Conservation (phyloP, 768 basidiomycete genomes). For the Lyophyllum decastes region DNA sequence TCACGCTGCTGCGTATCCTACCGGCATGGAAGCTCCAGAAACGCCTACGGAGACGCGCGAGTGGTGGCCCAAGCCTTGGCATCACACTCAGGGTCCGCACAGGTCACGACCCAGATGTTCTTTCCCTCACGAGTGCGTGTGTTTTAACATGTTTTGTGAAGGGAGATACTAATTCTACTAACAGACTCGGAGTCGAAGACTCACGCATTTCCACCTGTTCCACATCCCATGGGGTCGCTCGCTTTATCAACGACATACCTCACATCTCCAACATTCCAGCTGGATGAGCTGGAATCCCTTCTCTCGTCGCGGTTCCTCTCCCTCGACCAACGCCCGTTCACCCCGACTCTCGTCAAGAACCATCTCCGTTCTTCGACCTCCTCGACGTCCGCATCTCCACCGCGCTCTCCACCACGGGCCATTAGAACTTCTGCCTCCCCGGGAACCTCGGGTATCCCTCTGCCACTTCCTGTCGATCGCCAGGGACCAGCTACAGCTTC, state of each 20-base stretch:
- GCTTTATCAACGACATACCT: conserved; percentile 66
- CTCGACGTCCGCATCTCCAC: conserved; percentile 16
- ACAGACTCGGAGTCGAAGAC: conserved; percentile 47
- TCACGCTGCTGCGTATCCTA: conserved; percentile 68
- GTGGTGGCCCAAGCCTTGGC: conserved; percentile 42
- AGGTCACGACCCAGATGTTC: conserved; percentile 24
- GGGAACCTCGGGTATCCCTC: conserved; percentile 4
- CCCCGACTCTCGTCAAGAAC: conserved; percentile 71
- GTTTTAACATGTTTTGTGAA: conserved; percentile 20
- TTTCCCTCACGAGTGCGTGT: conserved; percentile 20
- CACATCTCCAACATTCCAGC: conserved; percentile 63
- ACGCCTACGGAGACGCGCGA: conserved; percentile 49
- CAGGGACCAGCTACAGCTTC: conserved; percentile 8
- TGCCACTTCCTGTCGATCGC: conserved; percentile 12
- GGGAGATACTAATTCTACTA: conserved; percentile 34
- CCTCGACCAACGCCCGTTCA: conserved; percentile 66
- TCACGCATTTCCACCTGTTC: conserved; percentile 65
- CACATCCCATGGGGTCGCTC: conserved; percentile 68
- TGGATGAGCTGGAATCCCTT: conserved; percentile 77
- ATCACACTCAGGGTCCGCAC: conserved; percentile 50
- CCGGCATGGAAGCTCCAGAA: conserved; percentile 77
- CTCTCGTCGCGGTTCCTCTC: conserved; percentile 74
- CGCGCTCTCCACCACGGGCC: conserved; percentile 32
- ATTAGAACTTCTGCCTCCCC: conserved; percentile 17
- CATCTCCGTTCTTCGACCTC: conserved; percentile 54